Evolutionary conservation across 2,329 filamentous ascomycete species (phyloP).

Genomic region (Alternaria rosae): DNA sequence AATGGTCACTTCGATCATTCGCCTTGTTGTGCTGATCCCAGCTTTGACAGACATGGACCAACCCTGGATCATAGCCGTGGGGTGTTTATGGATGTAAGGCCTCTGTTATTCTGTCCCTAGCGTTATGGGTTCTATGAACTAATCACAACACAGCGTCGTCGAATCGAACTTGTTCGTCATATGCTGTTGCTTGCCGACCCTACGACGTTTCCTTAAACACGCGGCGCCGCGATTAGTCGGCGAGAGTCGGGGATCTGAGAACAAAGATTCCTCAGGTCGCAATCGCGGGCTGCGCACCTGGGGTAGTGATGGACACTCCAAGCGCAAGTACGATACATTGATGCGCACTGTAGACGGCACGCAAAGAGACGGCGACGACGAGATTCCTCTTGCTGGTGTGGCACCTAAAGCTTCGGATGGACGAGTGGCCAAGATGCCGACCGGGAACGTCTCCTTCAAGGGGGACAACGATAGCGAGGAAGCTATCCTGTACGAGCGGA

Average conservation of each 20-base stretch:
- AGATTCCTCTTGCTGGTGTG: constrained; percentile 13
- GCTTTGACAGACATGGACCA: constrained; percentile 22
- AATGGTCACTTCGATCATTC: constrained; percentile 23
- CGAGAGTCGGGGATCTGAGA: constrained; percentile 9
- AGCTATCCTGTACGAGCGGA: constrained; percentile 28
- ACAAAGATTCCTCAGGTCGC: constrained; percentile 9
- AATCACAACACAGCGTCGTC: constrained; percentile 37
- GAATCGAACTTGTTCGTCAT: constrained; percentile 54
- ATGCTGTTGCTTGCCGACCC: constrained; percentile 52
- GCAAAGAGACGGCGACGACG: constrained; percentile 3
- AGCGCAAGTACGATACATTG: constrained; percentile 23
- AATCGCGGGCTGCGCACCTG: constrained; percentile 15
- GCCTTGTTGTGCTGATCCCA: constrained; percentile 20
- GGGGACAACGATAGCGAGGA: constrained; percentile 26
- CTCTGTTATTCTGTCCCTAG: background rate
- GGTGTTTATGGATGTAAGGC: constrained; percentile 22
- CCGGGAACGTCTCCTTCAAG: constrained; percentile 1
- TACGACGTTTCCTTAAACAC: constrained; percentile 52
- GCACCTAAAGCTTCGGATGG: background rate
- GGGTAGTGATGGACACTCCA: constrained; percentile 14
- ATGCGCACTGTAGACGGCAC: constrained; percentile 23
- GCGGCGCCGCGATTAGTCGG: constrained; percentile 40
- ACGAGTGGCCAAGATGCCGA: constrained; percentile 3
- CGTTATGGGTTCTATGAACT: background rate
- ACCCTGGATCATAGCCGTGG: constrained; percentile 22